phyloP scores from a whole-genome alignment of 2,329 filamentous ascomycete species.

The Diaporthe ilicicola region DNA sequence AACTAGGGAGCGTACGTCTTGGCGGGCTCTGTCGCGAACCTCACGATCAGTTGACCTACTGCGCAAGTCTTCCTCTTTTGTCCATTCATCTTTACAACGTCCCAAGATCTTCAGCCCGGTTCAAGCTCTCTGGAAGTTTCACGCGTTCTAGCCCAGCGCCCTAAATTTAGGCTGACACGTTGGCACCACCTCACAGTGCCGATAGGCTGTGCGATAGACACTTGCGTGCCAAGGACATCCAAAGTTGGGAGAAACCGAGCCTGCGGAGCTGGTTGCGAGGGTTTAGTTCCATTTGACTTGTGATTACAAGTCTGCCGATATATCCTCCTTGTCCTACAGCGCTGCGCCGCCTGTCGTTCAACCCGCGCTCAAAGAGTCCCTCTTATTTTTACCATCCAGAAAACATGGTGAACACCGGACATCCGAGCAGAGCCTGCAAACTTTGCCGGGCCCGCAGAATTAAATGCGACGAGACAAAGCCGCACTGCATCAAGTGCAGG shows the following conservation, averaged over 20 bases:
- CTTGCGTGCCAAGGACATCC: not conserved
- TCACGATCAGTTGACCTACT: not conserved
- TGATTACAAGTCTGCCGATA: conserved; percentile 8
- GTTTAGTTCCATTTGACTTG: not conserved
- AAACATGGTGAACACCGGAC: conserved; percentile 40
- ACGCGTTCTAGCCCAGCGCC: conserved; percentile 5
- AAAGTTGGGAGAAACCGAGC: not conserved
- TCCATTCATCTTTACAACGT: not conserved
- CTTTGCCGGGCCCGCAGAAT: conserved; percentile 38
- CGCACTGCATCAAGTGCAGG: conserved; percentile 38
- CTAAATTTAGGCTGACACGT: conserved; percentile 15
- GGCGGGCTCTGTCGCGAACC: not conserved
- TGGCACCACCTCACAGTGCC: not conserved
- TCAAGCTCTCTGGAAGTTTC: conserved; percentile 8
- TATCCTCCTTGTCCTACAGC: conserved; percentile 10
- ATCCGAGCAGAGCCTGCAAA: conserved; percentile 39
- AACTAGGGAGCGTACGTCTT: conserved; percentile 1
- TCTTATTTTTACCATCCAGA: not conserved
- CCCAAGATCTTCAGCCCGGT: not conserved
- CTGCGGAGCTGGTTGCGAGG: not conserved
- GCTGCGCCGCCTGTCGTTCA: conserved; percentile 3
- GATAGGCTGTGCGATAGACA: not conserved
- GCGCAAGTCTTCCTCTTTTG: not conserved
- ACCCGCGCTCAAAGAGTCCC: not conserved
- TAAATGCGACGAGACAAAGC: conserved; percentile 39